phyloP scores from a whole-genome alignment of 2,329 filamentous ascomycete species.

The Parastagonospora avenae region DNA sequence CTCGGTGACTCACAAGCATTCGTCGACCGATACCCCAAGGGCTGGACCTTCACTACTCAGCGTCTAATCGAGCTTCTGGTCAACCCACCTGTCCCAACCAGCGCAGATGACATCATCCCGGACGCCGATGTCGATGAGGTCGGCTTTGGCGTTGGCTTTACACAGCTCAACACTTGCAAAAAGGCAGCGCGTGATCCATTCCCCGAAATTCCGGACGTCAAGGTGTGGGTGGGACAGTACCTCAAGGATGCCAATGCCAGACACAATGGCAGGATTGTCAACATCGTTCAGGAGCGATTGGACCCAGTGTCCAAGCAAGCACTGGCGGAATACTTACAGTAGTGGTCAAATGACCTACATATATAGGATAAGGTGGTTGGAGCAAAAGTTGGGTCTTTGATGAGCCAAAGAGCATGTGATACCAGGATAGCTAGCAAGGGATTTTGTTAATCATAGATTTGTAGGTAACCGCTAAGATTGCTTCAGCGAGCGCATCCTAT shows the following conservation, averaged over 20 bases:
- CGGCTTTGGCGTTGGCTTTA: slow-evolving; percentile 93
- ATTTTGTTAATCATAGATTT: background rate
- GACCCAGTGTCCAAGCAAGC: slow-evolving; percentile 48
- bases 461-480: background rate
- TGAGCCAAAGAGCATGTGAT: slow-evolving; percentile 16
- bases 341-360: background rate
- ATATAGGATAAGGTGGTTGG: background rate
- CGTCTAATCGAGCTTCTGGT: slow-evolving; percentile 87
- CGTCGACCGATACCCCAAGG: slow-evolving; percentile 69
- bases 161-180: slow-evolving; percentile 88
- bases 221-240: slow-evolving; percentile 81
- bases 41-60: slow-evolving; percentile 89
- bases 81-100: slow-evolving; percentile 76
- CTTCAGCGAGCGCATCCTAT: too few relatives aligned
- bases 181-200: slow-evolving; percentile 77
- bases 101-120: slow-evolving; percentile 73
- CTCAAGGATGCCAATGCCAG: slow-evolving; percentile 77
- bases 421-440: slow-evolving; percentile 15
- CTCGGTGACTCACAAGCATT: slow-evolving; percentile 86
- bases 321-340: slow-evolving; percentile 39
- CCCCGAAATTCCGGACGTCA: slow-evolving; percentile 80
- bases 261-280: slow-evolving; percentile 71
- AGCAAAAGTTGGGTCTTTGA: background rate
- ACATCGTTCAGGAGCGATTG: slow-evolving; percentile 74
- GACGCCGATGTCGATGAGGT: slow-evolving; percentile 95